A percentile compares a stretch with the other conserved stretches of the same genome.
Conservation (phyloP, 164 flowering plant genomes). For the Platanus orientalis region DNA sequence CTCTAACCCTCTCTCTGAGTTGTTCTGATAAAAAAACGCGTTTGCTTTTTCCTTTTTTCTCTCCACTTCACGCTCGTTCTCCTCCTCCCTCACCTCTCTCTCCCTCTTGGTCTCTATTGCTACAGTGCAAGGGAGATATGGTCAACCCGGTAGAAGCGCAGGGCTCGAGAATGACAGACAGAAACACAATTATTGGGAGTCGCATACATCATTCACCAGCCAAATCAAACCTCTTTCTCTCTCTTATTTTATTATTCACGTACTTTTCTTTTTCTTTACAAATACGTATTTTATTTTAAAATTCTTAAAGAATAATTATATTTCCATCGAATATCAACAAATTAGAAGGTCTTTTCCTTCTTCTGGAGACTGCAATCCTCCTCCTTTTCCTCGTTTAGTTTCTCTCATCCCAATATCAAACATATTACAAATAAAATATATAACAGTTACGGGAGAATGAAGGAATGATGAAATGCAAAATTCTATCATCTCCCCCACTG, state of each 20-base stretch:
- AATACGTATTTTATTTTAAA: background rate
- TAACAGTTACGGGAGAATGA: too few relatives aligned
- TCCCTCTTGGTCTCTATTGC: background rate
- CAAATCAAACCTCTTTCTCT: background rate
- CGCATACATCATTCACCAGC: slow-evolving; percentile 16
- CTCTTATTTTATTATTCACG: background rate
- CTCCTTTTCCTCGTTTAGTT: background rate
- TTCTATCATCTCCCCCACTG: too few relatives aligned
- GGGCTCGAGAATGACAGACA: slow-evolving; percentile 46
- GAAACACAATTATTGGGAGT: slow-evolving; percentile 28
- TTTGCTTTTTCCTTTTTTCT: background rate
- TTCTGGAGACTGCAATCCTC: background rate
- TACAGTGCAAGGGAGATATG: background rate
- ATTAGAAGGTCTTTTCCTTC: background rate
- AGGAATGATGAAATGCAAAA: too few relatives aligned
- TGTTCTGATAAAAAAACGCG: background rate
- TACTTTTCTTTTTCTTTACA: background rate
- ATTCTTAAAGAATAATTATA: background rate
- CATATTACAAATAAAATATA: too few relatives aligned
- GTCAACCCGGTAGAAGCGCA: slow-evolving; percentile 39
- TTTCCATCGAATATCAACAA: background rate
- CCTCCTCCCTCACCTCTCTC: background rate
- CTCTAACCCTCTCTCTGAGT: background rate
- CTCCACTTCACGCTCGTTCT: slow-evolving; percentile 1
- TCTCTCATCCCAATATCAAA: background rate